Base-by-base conservation (phyloP, 2,329 filamentous ascomycete species). In the Juglanconis sp. region DNA sequence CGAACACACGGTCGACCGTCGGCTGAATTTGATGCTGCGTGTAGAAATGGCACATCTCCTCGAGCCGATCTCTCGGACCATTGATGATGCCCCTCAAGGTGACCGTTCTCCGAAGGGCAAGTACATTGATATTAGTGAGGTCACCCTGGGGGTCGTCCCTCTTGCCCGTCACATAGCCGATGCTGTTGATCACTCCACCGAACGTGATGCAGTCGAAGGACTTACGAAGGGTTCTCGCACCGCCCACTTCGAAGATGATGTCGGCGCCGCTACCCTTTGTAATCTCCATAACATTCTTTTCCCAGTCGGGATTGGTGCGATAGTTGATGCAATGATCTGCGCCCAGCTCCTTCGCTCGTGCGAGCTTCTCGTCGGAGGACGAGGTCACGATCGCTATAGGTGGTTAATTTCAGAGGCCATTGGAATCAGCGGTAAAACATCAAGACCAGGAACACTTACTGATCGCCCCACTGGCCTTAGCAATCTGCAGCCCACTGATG, bases 251-350 rank as follows among this genome's bases (percentile, higher is more conserved):
- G 61, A 86, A 76, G 54, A 86, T 78, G 49, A 83, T 73, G 70
- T 85, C 81, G 3, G 78, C 82, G 24, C 82, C 83, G 10, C 70
- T 66, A 13, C 71, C 72, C 34, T 65, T 53, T 0, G 83, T 85
- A 6, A 80, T 66, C 13, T 72, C 60, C 65, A 82, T 72, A 0
- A 83, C 82, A 44, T 71, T 70, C 32, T 77, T 73, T 31, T 81
- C 75, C 83, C 82, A 86, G 49, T 77, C 71, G 50, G 80, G 81
- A 47, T 73, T 77, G 9, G 76, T 81, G 59, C 73, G 75, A 72
- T 85, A 84, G 72, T 86, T 86, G 66, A 86, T 79, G 15, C 70
- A 70, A 55, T 79, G 68, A 68, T 83, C 79, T 0, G 81, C 83
- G n/a, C 81, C 80, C 10, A 85, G 75, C 17, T 70, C 67, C 64